Evolutionary conservation across 2,329 filamentous ascomycete genomes (phyloP).

Genomic region (Akanthomyces lecanii): DNA sequence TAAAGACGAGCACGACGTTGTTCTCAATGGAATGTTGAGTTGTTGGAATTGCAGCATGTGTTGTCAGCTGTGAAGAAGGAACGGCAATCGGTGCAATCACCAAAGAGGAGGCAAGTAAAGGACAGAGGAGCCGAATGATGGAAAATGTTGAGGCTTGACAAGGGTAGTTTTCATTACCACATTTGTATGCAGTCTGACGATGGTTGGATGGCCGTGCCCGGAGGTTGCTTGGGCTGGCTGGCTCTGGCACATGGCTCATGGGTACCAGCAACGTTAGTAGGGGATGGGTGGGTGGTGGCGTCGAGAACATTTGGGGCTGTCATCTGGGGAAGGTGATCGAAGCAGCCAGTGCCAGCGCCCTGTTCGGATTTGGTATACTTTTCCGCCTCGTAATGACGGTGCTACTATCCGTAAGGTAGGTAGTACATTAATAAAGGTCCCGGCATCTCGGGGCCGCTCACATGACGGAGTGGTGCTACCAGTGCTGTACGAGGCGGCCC

Average conservation of each 20-base stretch:
- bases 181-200: not conserved
- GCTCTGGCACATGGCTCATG: too few relatives aligned
- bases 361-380: not conserved
- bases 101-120: not conserved
- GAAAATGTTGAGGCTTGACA: not conserved
- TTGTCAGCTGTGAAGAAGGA: not conserved
- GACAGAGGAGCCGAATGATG: not conserved
- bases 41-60: not conserved
- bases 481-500: not conserved
- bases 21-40: not conserved
- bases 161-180: slow-evolving; percentile 2
- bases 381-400: not conserved
- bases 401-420: too few relatives aligned
- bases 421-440: not conserved
- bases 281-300: not conserved
- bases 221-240: too few relatives aligned
- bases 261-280: too few relatives aligned
- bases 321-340: not conserved
- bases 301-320: not conserved
- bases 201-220: not conserved
- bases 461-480: not conserved
- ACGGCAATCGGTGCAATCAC: not conserved
- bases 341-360: not conserved
- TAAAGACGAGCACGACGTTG: not conserved
- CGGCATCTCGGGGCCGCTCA: slow-evolving; percentile 1